Conservation (phyloP, 345 rosid species). For the Balakata baccata region DNA sequence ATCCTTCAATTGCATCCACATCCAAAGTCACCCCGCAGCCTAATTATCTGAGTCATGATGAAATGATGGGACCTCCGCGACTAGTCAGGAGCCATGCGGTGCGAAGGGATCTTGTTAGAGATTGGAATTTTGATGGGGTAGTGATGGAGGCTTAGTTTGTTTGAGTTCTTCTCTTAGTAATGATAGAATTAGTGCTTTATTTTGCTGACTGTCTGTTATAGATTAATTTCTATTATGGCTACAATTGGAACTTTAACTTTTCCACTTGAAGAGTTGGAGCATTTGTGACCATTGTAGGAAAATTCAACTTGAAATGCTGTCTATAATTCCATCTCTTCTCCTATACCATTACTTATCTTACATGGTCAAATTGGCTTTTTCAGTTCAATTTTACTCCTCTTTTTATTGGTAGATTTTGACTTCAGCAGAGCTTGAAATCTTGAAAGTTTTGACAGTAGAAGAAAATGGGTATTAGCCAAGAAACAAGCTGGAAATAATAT, state of each 20-base stretch:
- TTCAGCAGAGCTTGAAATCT: too few relatives aligned
- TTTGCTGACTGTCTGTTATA: slow-evolving; percentile 8
- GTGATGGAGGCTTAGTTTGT: slow-evolving; percentile 44
- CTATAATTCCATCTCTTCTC: slow-evolving; percentile 3
- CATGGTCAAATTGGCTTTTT: background rate
- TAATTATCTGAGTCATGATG: slow-evolving; percentile 32
- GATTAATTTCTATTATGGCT: slow-evolving; percentile 16
- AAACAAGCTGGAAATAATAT: too few relatives aligned
- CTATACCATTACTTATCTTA: background rate
- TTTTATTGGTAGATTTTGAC: slow-evolving; percentile 42
- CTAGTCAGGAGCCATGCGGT: slow-evolving; percentile 85
- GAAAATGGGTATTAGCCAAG: too few relatives aligned
- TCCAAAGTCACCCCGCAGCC: slow-evolving; percentile 94
- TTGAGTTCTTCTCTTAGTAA: background rate
- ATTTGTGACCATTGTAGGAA: slow-evolving; percentile 24
- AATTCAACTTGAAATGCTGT: slow-evolving; percentile 17
- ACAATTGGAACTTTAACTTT: slow-evolving; percentile 22
- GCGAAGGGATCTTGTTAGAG: slow-evolving; percentile 86
- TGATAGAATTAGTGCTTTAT: slow-evolving; percentile 23
- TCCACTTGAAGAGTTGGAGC: slow-evolving; percentile 27
- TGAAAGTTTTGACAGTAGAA: too few relatives aligned
- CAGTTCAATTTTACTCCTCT: slow-evolving; percentile 12
- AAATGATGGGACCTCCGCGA: slow-evolving; percentile 61
- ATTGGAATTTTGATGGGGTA: slow-evolving; percentile 86
- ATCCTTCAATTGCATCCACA: slow-evolving; percentile 44